A percentile compares a stretch with the other conserved stretches of the same genome.
Conservation (phyloP, 2,329 filamentous ascomycete genomes). For the Colletotrichum eleusines region DNA sequence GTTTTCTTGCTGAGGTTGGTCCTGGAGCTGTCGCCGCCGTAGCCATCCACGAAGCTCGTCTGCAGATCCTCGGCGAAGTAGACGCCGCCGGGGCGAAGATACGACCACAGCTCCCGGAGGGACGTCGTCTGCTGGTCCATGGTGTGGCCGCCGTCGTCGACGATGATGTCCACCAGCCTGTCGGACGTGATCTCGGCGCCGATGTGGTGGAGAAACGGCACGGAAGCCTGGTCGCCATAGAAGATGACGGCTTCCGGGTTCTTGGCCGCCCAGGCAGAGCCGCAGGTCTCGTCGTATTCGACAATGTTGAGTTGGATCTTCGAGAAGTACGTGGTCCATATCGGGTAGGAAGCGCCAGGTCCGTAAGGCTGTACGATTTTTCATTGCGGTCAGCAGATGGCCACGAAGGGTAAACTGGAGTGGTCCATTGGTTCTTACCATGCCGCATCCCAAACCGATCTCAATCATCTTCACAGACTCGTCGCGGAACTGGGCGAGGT, state of each 20-base stretch:
- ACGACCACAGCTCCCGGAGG: background rate
- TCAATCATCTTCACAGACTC: background rate
- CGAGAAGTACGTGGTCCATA: background rate
- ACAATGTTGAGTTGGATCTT: background rate
- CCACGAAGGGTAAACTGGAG: fast-evolving
- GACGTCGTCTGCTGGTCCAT: background rate
- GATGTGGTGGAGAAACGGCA: background rate
- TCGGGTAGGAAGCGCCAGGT: background rate
- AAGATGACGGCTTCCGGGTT: background rate
- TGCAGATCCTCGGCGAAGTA: background rate
- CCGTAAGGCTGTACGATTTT: background rate
- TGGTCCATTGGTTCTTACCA: background rate
- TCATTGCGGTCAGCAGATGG: background rate
- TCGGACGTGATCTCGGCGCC: background rate
- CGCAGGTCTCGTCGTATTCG: background rate
- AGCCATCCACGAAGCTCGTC: background rate
- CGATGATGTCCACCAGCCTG: background rate
- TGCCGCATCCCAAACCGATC: background rate
- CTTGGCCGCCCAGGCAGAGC: background rate
- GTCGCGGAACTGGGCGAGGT: background rate
- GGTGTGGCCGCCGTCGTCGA: background rate
- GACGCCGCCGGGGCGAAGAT: background rate
- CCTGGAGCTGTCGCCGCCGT: background rate
- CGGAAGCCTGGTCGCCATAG: background rate
- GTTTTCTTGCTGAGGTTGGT: background rate